Conservation (phyloP, 2,329 filamentous ascomycete genomes). For the Penicillium sp. region DNA sequence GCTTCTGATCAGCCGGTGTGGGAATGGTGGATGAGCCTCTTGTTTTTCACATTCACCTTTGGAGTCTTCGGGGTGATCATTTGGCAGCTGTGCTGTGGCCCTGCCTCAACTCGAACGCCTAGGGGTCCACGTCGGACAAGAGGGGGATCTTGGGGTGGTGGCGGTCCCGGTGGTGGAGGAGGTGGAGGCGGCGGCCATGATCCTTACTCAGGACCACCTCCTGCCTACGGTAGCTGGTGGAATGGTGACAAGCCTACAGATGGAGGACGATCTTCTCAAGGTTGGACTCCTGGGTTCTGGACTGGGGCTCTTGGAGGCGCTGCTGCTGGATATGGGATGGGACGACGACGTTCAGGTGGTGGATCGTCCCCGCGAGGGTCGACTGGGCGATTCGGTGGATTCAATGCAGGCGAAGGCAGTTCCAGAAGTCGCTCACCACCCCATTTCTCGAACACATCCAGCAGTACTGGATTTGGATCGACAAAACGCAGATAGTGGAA, state of each 20-base stretch:
- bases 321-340: slow-evolving; percentile 44
- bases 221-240: slow-evolving; percentile 39
- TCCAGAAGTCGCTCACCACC: slow-evolving; percentile 32
- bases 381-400: slow-evolving; percentile 12
- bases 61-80: slow-evolving; percentile 32
- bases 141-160: slow-evolving; percentile 34
- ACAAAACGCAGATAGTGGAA: slow-evolving; percentile 39
- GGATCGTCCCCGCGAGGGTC: slow-evolving; percentile 16
- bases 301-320: slow-evolving; percentile 45
- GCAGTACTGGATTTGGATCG: slow-evolving; percentile 48
- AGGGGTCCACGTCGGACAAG: slow-evolving; percentile 20
- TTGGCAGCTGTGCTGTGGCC: slow-evolving; percentile 26
- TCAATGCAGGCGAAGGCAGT: slow-evolving; percentile 35
- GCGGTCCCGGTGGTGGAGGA: slow-evolving; percentile 31
- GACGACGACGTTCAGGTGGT: slow-evolving; percentile 29
- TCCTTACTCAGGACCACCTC: slow-evolving; percentile 38
- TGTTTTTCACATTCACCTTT: slow-evolving; percentile 37
- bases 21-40: slow-evolving; percentile 11
- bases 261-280: slow-evolving; percentile 17
- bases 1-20: not conserved
- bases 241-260: slow-evolving; percentile 18
- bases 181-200: slow-evolving; percentile 33
- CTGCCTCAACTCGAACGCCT: slow-evolving; percentile 6
- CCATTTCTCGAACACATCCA: slow-evolving; percentile 31
- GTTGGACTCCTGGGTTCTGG: slow-evolving; percentile 51